These are phyloP conservation scores for Pythium pectinolyticum DNA, from an alignment of 352 stramenopile species.

Conservation along the genomic window DNA sequence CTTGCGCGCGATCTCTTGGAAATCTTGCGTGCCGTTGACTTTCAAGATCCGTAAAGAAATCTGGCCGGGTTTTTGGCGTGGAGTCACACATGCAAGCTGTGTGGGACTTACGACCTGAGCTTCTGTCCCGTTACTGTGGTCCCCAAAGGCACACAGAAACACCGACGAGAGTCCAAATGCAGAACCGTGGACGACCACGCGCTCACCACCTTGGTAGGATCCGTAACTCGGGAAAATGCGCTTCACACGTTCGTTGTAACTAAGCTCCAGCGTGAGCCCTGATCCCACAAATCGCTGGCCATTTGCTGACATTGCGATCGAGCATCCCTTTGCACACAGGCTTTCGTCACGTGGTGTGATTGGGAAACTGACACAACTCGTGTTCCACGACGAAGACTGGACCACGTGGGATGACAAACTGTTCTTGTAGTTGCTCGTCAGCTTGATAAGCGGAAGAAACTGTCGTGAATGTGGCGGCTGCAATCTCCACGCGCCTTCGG, in stretches of 20 bases:
- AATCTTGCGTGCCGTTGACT: neutral
- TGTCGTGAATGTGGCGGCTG: neutral
- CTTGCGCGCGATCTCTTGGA: slow-evolving; percentile 6
- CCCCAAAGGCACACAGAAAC: slow-evolving; percentile 20
- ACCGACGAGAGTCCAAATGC: slow-evolving; percentile 9
- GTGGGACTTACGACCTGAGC: neutral
- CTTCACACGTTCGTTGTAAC: slow-evolving; percentile 7
- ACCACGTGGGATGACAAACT: neutral
- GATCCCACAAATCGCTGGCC: slow-evolving; percentile 14
- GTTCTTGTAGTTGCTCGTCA: slow-evolving; percentile 4
- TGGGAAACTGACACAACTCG: slow-evolving; percentile 13
- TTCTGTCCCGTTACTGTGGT: neutral
- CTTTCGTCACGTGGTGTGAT: slow-evolving; percentile 3
- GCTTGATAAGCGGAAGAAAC: slow-evolving; percentile 4
- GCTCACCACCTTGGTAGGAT: slow-evolving; percentile 13
- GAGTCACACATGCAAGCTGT: slow-evolving; percentile 2
- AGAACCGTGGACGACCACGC: slow-evolving; percentile 3
- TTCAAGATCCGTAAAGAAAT: slow-evolving; percentile 12
- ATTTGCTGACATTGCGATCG: slow-evolving; percentile 12
- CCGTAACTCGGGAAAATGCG: slow-evolving; percentile 8
- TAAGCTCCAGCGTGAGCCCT: slow-evolving; percentile 12
- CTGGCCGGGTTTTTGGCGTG: neutral
- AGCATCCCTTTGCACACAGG: slow-evolving; percentile 4
- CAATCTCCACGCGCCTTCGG: neutral
- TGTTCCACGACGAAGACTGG: slow-evolving; percentile 8